Percentiles rank a stretch among this genome's conserved stretches.
Evolutionary conservation across 345 rosid genomes (phyloP).

Genomic region (Excoecaria cochinchinensis): DNA sequence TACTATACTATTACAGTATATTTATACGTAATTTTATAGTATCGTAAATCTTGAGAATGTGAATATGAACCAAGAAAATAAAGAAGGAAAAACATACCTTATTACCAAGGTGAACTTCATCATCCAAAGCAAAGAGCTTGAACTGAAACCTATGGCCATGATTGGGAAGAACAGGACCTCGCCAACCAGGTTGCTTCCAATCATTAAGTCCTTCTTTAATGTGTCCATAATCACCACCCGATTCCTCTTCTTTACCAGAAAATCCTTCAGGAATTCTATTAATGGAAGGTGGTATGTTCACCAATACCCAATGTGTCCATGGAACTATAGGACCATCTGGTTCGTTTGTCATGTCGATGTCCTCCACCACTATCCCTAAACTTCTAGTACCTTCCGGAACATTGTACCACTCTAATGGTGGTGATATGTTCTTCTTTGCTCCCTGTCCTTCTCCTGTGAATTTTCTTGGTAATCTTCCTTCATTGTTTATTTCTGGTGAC

Average conservation of each 20-base stretch:
- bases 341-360: constrained; percentile 65
- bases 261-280: constrained; percentile 76
- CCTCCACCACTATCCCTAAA: constrained; percentile 75
- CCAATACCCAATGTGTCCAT: constrained; percentile 78
- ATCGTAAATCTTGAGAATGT: too few species aligned
- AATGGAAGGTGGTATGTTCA: constrained; percentile 56
- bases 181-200: constrained; percentile 75
- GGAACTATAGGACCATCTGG: constrained; percentile 62
- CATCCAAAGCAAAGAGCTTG: constrained; percentile 70
- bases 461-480: constrained; percentile 69
- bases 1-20: too few species aligned
- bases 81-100: constrained; percentile 38
- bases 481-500: constrained; percentile 48
- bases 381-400: constrained; percentile 63
- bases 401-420: constrained; percentile 73
- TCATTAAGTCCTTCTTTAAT: constrained; percentile 76
- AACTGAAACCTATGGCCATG: constrained; percentile 68
- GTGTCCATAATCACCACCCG: constrained; percentile 33
- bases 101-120: constrained; percentile 48
- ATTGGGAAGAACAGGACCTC: constrained; percentile 53
- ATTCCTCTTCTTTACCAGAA: constrained; percentile 55
- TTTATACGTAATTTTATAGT: too few species aligned
- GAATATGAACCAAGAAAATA: too few species aligned
- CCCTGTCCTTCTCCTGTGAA: constrained; percentile 76
- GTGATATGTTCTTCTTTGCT: constrained; percentile 50